Evolutionary conservation across 2,329 filamentous ascomycete species (phyloP), one percentile per base, ranked within the genome.

Genomic region (Monosporascus sp.): DNA sequence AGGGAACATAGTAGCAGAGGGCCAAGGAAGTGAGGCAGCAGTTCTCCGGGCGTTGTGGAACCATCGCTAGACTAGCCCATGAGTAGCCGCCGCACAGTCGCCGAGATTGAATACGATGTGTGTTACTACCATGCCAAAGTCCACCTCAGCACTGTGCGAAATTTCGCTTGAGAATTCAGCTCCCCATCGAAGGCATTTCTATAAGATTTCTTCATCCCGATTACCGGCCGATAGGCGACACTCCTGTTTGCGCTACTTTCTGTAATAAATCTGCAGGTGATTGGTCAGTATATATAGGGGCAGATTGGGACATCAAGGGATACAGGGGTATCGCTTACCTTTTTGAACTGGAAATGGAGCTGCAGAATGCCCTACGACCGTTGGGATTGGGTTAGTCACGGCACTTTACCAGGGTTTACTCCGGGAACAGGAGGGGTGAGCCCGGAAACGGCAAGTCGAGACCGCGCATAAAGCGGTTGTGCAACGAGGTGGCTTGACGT

Each of bases 291-390:
- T n/a, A 26, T 15, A 17, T 35, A 18, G 45, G 24, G 28, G 22
- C 37, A 43, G 26, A 20, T 46, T 40, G 28, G 37, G 26, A 22
- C 7, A 9, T 24, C 26, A n/a, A 24, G 44, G 31, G 31, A 37
- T 50, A 18, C 38, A 35, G 50, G 50, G 50, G 52, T 52, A 61
- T 54, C 41, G 28, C 72, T 67, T 72, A 95, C 91, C 84, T 96
- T 96, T 73, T 97, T 99, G 79, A 97, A 97, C 71, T 97, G 92
- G 70, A 99, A 99, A 70, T 97, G 93, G 54, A 99, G 81, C 74
- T 97, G 92, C 54, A 99, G 76, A 63, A 97, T 96, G 51, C 93
- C 93, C 89, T 95, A 67, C 60, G 54, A 61, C 48, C 49, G 49
- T 59, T 55, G 55, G 53, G 24, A 46, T 18, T 28, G 62, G 31